phyloP scores from a whole-genome alignment of 805 yeast species.

The Ogataea nitratoaversa region DNA sequence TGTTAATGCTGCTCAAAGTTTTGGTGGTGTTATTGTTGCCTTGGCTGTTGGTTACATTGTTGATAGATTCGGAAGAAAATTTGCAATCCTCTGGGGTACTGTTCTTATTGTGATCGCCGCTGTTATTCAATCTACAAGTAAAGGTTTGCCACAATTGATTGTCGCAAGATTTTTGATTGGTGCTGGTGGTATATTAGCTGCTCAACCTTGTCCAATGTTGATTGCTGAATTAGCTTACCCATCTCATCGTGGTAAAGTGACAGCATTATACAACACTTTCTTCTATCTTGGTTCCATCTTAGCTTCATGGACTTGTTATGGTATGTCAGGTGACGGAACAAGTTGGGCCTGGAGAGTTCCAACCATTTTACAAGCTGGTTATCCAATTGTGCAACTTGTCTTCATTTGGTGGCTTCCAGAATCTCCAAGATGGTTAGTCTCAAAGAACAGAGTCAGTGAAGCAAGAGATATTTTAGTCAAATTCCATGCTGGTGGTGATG shows the following conservation, averaged over 20 bases:
- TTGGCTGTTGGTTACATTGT: slow-evolving; percentile 34
- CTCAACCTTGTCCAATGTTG: slow-evolving; percentile 42
- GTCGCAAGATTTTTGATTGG: slow-evolving; percentile 48
- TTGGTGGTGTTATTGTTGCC: slow-evolving; percentile 33
- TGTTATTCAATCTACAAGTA: slow-evolving; percentile 47
- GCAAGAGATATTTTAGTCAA: slow-evolving; percentile 31
- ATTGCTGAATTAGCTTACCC: slow-evolving; percentile 51
- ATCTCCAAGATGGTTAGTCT: slow-evolving; percentile 38
- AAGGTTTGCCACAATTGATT: slow-evolving; percentile 31
- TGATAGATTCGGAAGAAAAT: slow-evolving; percentile 55
- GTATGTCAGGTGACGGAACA: slow-evolving; percentile 29
- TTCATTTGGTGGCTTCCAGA: slow-evolving; percentile 38
- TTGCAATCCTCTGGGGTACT: slow-evolving; percentile 48
- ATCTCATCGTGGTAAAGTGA: slow-evolving; percentile 36
- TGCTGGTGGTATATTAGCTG: slow-evolving; percentile 39
- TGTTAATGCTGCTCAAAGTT: slow-evolving; percentile 33
- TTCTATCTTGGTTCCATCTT: slow-evolving; percentile 43
- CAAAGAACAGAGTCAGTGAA: slow-evolving; percentile 32
- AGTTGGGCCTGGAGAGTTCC: slow-evolving; percentile 54
- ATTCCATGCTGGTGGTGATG: slow-evolving; percentile 35
- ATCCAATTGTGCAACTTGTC: slow-evolving; percentile 39
- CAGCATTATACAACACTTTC: slow-evolving; percentile 44
- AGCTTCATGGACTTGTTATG: slow-evolving; percentile 45
- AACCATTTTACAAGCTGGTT: slow-evolving; percentile 44
- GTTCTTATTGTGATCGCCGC: slow-evolving; percentile 52